Conservation (phyloP, 306 rosid genomes). For the Pterocarpus macrocarpus region DNA sequence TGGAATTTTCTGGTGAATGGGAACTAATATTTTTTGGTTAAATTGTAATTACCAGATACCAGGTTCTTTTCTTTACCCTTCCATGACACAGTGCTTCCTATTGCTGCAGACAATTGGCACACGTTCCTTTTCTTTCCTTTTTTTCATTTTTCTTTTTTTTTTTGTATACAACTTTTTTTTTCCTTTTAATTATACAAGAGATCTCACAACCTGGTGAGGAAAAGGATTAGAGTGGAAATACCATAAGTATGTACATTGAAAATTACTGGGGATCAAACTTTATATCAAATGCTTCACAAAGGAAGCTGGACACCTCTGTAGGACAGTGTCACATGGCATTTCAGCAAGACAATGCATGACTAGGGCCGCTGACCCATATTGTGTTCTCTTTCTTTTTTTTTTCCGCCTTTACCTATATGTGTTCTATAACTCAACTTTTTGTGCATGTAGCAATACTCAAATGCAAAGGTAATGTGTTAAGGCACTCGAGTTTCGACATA, state of each 20-base stretch:
- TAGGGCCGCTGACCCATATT: constrained; percentile 16
- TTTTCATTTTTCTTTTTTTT: too few species aligned
- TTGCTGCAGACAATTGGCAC: not conserved
- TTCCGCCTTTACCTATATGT: too few species aligned
- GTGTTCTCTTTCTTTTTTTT: not conserved
- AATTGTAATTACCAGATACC: not conserved
- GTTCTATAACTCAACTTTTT: too few species aligned
- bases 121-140: not conserved
- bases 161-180: not conserved
- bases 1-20: not conserved
- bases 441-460: too few species aligned
- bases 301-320: not conserved
- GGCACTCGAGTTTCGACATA: too few species aligned
- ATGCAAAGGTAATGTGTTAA: too few species aligned
- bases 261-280: constrained; percentile 24
- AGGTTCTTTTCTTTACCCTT: not conserved
- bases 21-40: not conserved
- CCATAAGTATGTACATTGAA: not conserved
- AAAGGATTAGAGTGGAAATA: not conserved
- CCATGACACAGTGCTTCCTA: not conserved
- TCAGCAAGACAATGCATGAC: constrained; percentile 15
- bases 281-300: not conserved
- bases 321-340: constrained; percentile 11
- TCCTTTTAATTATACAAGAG: not conserved
- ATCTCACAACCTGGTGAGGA: constrained; percentile 1